Conservation (phyloP, 1,139 yeast species). For the Meyerozyma athensensis region DNA sequence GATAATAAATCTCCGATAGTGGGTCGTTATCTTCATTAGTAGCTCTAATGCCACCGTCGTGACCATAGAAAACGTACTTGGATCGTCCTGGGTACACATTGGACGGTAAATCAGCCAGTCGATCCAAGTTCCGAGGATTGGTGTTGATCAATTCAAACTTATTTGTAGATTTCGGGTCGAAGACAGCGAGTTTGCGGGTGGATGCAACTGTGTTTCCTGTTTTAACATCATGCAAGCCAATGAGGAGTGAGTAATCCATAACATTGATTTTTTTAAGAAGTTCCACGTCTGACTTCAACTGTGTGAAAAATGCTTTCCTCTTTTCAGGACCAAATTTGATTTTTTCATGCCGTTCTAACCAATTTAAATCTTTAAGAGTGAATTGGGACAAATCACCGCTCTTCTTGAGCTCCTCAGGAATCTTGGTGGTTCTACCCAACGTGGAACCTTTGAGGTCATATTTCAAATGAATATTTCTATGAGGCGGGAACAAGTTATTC, state of each 20-base stretch:
- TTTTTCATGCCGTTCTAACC: constrained; percentile 62
- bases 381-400: constrained; percentile 33
- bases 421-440: constrained; percentile 66
- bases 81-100: constrained; percentile 47
- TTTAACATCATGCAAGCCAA: constrained; percentile 79
- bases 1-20: constrained; percentile 68
- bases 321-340: constrained; percentile 74
- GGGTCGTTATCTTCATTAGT: constrained; percentile 65
- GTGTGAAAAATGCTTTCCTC: constrained; percentile 54
- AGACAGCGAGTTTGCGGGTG: constrained; percentile 38
- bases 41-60: constrained; percentile 83
- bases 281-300: constrained; percentile 69
- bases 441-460: constrained; percentile 94
- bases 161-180: constrained; percentile 42
- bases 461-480: constrained; percentile 77
- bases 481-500: constrained; percentile 97
- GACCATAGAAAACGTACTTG: constrained; percentile 62
- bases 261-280: constrained; percentile 71
- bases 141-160: constrained; percentile 43
- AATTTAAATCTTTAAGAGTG: constrained; percentile 77
- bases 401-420: constrained; percentile 18
- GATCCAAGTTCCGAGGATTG: constrained; percentile 42
- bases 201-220: constrained; percentile 42
- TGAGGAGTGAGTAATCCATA: constrained; percentile 89
- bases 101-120: constrained; percentile 39